Base-by-base conservation (phyloP, 495 filamentous ascomycete species). In the Hyaloscypha finlandica region DNA sequence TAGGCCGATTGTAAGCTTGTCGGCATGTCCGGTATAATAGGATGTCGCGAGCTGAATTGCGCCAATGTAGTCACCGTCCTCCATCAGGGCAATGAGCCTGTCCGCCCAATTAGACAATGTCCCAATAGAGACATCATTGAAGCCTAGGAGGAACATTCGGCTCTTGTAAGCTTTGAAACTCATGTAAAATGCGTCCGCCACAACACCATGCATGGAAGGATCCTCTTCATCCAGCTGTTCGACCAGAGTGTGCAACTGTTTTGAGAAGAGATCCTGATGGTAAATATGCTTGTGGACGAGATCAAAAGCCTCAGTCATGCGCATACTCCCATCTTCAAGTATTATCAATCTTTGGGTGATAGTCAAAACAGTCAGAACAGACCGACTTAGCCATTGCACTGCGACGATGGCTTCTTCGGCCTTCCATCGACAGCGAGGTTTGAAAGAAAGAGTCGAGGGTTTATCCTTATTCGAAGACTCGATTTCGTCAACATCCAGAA, bases 71-170 rank as follows among this genome's bases (percentile, higher is more conserved):
- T 96, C 92, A 32, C 95, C 95, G 54, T 92, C 89, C 74, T 98
- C 93, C 92, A 99, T 96, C 65, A 97, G 81, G 1, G 94, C 94
- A 62, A 97, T 86, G n/a, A 99, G 81, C 67, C 95, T 84, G 78
- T 99, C 95, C n/a, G 95, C 95, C 95, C 95, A 99, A 71, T 98
- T 98, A 14, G 96, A 97, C 55, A 99, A 78, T 37, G 88, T 90
- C 25, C 95, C 95, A 57, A 98, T 88, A 3, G 92, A 90, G 9
- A 97, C 78, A 72, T 98, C 95, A 74, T 91, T 92, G 79, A 91
- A 92, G 51, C 94, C 94, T 25, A 99, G 81, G 14, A 98, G 80
- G 74, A 98, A 99, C 53, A 97, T 81, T 14, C 95, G 88, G 19
- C 96, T 93, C 77, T 98, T 99, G 77, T 97, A 97, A 5, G 92